phyloP scores from a whole-genome alignment of 495 filamentous ascomycete species.

The Penicillium maclennaniae region DNA sequence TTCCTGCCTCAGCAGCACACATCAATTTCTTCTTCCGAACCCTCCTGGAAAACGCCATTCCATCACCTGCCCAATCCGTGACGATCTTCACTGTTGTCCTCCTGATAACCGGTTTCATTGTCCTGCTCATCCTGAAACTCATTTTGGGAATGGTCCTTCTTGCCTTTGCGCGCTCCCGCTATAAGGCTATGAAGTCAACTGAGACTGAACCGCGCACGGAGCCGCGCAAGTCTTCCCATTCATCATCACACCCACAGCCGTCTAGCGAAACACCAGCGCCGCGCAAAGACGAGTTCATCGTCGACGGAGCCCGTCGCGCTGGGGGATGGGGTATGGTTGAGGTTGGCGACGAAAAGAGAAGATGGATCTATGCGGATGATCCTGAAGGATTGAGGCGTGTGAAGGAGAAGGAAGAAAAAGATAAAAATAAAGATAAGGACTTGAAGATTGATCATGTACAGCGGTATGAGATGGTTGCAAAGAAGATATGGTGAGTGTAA shows the following conservation, averaged over 20 bases:
- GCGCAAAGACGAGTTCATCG: constrained; percentile 47
- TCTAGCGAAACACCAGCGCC: constrained; percentile 1
- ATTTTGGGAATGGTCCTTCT: constrained; percentile 80
- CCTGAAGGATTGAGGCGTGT: constrained; percentile 61
- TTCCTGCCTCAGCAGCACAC: constrained; percentile 35
- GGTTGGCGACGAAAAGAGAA: constrained; percentile 79
- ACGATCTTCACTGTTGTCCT: constrained; percentile 64
- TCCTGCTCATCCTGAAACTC: constrained; percentile 75
- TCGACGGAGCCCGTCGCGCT: constrained; percentile 66
- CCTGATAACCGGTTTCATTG: constrained; percentile 72
- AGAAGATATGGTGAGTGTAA: constrained; percentile 77
- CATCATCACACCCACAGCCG: constrained; percentile 1
- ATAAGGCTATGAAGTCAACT: constrained; percentile 70
- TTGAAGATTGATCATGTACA: constrained; percentile 62
- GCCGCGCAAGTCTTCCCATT: constrained; percentile 11
- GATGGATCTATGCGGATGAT: constrained; percentile 86
- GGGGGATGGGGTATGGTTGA: constrained; percentile 84
- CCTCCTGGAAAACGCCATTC: constrained; percentile 42
- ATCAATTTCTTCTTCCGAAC: constrained; percentile 35
- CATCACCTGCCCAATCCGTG: constrained; percentile 41
- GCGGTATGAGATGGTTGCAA: constrained; percentile 89
- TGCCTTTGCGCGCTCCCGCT: constrained; percentile 67
- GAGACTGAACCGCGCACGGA: constrained; percentile 51
- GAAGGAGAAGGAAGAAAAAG: constrained; percentile 65
- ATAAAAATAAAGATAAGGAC: constrained; percentile 54